Conservation (phyloP, 73 alveolate genomes). For the Paramecium biaurelia region DNA sequence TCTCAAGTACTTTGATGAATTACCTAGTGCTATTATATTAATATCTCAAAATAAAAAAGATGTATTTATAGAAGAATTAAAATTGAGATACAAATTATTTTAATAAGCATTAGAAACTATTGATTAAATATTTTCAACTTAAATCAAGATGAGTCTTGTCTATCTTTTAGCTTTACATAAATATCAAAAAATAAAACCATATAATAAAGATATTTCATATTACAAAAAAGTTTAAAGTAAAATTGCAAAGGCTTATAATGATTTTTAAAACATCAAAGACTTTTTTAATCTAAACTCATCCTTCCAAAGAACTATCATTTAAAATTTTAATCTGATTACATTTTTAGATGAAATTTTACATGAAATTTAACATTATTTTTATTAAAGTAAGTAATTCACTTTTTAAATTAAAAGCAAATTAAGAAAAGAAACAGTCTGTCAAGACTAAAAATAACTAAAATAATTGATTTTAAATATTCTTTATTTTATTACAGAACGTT, state of each 20-base stretch:
- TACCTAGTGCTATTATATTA: background rate
- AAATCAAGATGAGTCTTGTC: background rate
- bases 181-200: background rate
- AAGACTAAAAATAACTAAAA: background rate
- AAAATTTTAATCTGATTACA: background rate
- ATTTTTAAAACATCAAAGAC: background rate
- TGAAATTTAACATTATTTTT: background rate
- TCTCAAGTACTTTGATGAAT: background rate
- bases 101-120: background rate
- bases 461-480: background rate
- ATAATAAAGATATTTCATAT: background rate
- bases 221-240: background rate
- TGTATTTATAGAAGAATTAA: background rate
- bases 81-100: background rate
- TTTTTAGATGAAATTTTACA: background rate
- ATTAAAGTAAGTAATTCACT: background rate
- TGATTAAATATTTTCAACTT: background rate
- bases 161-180: background rate
- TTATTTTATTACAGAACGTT: background rate
- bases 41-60: background rate
- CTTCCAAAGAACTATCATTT: background rate
- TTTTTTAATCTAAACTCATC: background rate
- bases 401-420: background rate
- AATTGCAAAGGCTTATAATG: background rate
- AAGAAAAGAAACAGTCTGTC: background rate